Evolutionary conservation across 495 filamentous ascomycete genomes (phyloP).

Genomic region (Pyronema domesticum): DNA sequence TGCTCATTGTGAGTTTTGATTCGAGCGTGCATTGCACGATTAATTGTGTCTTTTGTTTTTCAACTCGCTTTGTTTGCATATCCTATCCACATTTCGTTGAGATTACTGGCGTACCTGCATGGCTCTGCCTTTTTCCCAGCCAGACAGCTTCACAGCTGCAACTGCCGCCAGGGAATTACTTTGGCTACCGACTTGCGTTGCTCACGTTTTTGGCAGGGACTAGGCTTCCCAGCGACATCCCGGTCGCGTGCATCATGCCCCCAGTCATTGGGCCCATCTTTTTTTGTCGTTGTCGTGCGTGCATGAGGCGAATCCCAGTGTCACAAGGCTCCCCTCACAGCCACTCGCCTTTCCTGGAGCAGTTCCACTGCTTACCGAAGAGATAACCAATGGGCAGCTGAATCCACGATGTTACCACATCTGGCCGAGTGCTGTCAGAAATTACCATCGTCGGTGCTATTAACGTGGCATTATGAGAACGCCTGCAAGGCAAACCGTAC

Average conservation of each 20-base stretch:
- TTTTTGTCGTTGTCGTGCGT: background rate
- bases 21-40: too few relatives aligned
- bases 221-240: too few relatives aligned
- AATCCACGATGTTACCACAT: too few relatives aligned
- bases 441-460: background rate
- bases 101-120: background rate
- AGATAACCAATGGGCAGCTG: too few relatives aligned
- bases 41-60: too few relatives aligned
- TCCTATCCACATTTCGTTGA: too few relatives aligned
- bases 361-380: too few relatives aligned
- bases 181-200: background rate
- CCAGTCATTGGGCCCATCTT: background rate
- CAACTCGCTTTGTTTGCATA: too few relatives aligned
- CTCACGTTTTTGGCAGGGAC: background rate
- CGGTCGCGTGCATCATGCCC: too few relatives aligned
- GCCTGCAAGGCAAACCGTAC: background rate
- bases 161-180: background rate
- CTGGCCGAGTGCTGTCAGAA: too few relatives aligned
- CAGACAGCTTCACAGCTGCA: background rate
- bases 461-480: background rate
- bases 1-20: too few relatives aligned
- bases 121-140: background rate
- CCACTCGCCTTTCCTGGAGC: background rate
- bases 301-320: background rate
- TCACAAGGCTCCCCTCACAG: conserved; percentile 4